phyloP scores from a whole-genome alignment of 2,329 filamentous ascomycete genomes.

The Monosporascus sp. region DNA sequence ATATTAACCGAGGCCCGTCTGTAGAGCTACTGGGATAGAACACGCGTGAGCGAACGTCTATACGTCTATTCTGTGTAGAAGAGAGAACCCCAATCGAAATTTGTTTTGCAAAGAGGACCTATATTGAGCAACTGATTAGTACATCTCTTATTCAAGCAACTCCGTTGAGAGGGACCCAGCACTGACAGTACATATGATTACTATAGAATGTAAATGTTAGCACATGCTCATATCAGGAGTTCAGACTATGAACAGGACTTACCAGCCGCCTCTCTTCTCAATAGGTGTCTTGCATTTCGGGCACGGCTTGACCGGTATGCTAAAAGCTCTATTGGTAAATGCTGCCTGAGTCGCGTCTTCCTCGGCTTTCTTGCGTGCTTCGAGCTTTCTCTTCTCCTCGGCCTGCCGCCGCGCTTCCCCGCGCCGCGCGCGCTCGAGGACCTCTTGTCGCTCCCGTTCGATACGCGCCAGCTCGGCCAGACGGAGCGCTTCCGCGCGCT shows the following conservation, averaged over 20 bases:
- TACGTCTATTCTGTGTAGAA: background rate
- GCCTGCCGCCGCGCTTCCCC: conserved; percentile 17
- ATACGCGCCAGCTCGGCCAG: conserved; percentile 19
- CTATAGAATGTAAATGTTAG: conserved; percentile 22
- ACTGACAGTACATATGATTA: conserved; percentile 39
- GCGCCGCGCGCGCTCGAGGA: conserved; percentile 4
- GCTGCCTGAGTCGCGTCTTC: conserved; percentile 25
- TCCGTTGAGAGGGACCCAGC: too few species aligned
- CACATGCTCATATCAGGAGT: background rate
- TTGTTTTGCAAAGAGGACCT: background rate
- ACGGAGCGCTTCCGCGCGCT: conserved; percentile 23
- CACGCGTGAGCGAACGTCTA: too few species aligned
- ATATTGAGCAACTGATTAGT: background rate
- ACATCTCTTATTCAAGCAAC: background rate
- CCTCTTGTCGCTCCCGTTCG: conserved; percentile 8
- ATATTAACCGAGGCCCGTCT: too few species aligned
- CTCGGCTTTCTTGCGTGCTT: conserved; percentile 25
- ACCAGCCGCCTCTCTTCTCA: conserved; percentile 38
- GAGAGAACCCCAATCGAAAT: background rate
- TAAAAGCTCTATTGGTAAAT: conserved; percentile 12
- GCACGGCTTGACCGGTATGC: conserved; percentile 31
- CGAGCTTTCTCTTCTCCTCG: conserved; percentile 9
- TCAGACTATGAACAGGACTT: conserved; percentile 10
- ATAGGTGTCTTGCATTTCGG: conserved; percentile 33
- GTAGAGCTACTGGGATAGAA: too few species aligned